Conservation (phyloP, 2,329 filamentous ascomycete species). For the Fusarium sp. region DNA sequence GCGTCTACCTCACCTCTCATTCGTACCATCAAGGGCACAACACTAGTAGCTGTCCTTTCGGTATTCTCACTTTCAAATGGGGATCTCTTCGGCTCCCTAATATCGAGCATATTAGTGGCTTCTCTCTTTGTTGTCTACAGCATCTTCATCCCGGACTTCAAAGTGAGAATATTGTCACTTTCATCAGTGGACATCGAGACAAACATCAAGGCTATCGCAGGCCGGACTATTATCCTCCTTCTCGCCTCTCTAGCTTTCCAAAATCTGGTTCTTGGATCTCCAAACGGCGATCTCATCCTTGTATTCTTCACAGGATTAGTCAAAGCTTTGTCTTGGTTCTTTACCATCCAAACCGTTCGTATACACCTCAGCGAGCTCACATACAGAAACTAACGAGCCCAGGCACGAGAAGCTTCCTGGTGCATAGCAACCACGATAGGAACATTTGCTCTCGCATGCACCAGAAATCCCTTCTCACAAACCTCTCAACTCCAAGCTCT, state of each 20-base stretch:
- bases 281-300: slow-evolving; percentile 17
- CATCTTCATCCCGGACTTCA: slow-evolving; percentile 26
- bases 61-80: slow-evolving; percentile 46
- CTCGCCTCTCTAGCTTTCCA: slow-evolving; percentile 30
- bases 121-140: slow-evolving; percentile 49
- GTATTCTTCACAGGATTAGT: slow-evolving; percentile 41
- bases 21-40: background rate
- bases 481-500: slow-evolving; percentile 44
- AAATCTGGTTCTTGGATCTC: slow-evolving; percentile 40
- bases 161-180: background rate
- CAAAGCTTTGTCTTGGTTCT: slow-evolving; percentile 54
- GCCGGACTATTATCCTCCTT: slow-evolving; percentile 36
- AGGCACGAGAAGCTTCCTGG: slow-evolving; percentile 53
- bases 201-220: slow-evolving; percentile 41
- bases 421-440: slow-evolving; percentile 42
- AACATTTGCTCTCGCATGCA: slow-evolving; percentile 50
- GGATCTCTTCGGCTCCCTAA: slow-evolving; percentile 29
- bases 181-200: slow-evolving; percentile 44
- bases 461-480: slow-evolving; percentile 45
- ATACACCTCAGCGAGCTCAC: accelerated
- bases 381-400: background rate
- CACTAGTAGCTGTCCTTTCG: background rate
- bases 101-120: slow-evolving; percentile 46
- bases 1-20: background rate
- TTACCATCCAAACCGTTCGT: slow-evolving; percentile 49